Base-by-base conservation (phyloP, 2,329 filamentous ascomycete species). In the Alternaria sp. region DNA sequence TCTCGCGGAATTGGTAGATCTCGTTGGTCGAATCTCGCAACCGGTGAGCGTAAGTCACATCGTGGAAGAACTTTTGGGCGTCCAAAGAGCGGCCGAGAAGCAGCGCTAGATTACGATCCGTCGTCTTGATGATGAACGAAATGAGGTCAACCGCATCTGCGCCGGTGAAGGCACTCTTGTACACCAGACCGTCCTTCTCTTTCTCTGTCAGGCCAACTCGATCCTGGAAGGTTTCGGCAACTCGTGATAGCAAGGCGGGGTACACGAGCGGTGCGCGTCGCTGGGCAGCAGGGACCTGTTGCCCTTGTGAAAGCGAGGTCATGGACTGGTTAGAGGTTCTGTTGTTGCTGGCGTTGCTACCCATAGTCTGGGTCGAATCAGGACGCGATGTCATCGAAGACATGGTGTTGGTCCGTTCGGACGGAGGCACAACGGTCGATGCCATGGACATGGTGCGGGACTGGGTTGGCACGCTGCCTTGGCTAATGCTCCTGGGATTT, bases 51-150 rank as follows among this genome's bases (percentile, higher is more conserved):
- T 99, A 99, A 1, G 95, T 97, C 54, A 98, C 96, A 85, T 99
- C 96, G 83, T 99, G 96, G 79, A 99, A 99, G 83, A 97, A 97
- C 79, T 98, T 98, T 77, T 99, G 96, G 23, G 96, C 96, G 81
- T 99, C 96, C 64, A 99, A 84, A 45, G 96, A 93, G 77, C 96
- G 89, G 66, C 96, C 96, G 15, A 99, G 85, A 10, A 99, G 87
- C 52, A 99, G 84, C 11, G 96, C 96, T 64, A 99, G 84, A 77
- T 99, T 99, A 62, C 96, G 89, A 81, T 99, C 96, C 1, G 93
- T 97, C 1, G 96, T 99, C 76, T 96, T 91, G 80, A 99, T 98
- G 69, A 99, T 98, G 77, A 96, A 97, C 1, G 93, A 93, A 68
- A 99, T 91, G 62, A 98, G 87, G 79, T 99, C 96, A 19, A 99